Base-by-base conservation (phyloP, 2,329 filamentous ascomycete species). In the Neonectria sp. region DNA sequence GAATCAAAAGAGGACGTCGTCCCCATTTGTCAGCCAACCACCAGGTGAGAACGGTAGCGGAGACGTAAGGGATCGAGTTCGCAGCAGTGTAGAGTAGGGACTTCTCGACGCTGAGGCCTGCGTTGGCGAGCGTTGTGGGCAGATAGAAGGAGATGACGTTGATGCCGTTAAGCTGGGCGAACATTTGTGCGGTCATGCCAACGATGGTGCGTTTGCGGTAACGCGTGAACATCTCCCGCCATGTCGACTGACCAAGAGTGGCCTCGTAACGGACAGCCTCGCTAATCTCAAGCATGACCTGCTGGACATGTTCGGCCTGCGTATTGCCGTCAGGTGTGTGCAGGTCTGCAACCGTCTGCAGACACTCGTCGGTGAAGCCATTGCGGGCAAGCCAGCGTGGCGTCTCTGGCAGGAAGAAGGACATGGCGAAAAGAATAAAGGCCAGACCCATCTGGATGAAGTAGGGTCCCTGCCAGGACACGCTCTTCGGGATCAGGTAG, bases 71-170 rank as follows among this genome's bases (percentile, higher is more conserved):
- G 37, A 83, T 53, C 0, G 81, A 76, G 56, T 82, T 83, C 1
- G 79, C 81, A 15, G 78, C 81, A 1, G 81, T 82, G 70, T 78
- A 82, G 21, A 83, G 75, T 1, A 82, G 76, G 0, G 81, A 82
- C 60, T 80, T 79, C 29, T 75, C 67, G 13, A 81, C 71, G 69
- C 78, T 76, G 62, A 81, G 81, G 0, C 80, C 80, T n/a, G 80
- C 79, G 8, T 75, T 63, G 12, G 79, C 67, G 2, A 82, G 75
- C 0, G 79, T 79, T 24, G 74, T 79, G 2, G 80, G 80, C 15
- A 82, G 78, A 57, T 83, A 83, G 68, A 82, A 82, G 5, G 81
- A 82, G 64, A 82, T 82, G 70, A 82, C 79, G 70, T 82, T 82
- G 71, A 82, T 82, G 27, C 81, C 81, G 69, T 82, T 82, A 37